These are phyloP conservation scores for Gigaspora rosea DNA, from an alignment of 192 early-diverging fungal species.

Conservation along the genomic window DNA sequence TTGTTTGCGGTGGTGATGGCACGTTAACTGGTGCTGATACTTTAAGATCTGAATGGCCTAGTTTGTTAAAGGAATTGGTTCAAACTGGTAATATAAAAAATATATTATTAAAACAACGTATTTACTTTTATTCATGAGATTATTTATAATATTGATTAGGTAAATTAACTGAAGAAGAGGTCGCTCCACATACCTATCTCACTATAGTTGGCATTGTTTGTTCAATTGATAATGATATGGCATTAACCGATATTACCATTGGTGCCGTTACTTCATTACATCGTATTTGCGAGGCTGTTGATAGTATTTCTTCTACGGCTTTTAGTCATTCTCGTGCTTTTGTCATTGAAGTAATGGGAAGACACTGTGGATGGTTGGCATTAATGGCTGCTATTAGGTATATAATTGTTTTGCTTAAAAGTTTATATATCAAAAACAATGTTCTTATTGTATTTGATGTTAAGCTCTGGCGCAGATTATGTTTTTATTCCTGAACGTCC, in stretches of 20 bases:
- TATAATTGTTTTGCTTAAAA: neutral
- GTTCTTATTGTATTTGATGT: neutral
- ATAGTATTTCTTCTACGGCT: slow-evolving; percentile 90
- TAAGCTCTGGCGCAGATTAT: slow-evolving; percentile 88
- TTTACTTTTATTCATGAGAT: neutral
- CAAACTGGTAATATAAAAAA: slow-evolving; percentile 38
- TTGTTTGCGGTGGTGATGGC: slow-evolving; percentile 97
- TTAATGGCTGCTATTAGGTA: slow-evolving; percentile 77
- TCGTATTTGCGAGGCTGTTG: slow-evolving; percentile 94
- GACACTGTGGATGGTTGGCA: slow-evolving; percentile 96
- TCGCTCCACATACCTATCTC: slow-evolving; percentile 62
- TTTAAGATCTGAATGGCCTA: slow-evolving; percentile 89
- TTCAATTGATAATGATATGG: slow-evolving; percentile 96
- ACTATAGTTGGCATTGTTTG: slow-evolving; percentile 97
- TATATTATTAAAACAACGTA: neutral
- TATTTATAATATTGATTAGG: neutral
- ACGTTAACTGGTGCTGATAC: slow-evolving; percentile 94
- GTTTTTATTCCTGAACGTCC: slow-evolving; percentile 96
- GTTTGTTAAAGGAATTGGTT: slow-evolving; percentile 76
- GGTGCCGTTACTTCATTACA: slow-evolving; percentile 91
- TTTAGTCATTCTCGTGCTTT: slow-evolving; percentile 95
- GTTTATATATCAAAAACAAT: neutral
- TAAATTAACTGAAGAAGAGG: slow-evolving; percentile 60
- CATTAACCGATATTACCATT: slow-evolving; percentile 91
- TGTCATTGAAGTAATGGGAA: slow-evolving; percentile 98